Percentiles rank a stretch among this genome's conserved stretches.
Conservation (phyloP, 192 early-diverging fungal genomes). For the Backusella macrospora region DNA sequence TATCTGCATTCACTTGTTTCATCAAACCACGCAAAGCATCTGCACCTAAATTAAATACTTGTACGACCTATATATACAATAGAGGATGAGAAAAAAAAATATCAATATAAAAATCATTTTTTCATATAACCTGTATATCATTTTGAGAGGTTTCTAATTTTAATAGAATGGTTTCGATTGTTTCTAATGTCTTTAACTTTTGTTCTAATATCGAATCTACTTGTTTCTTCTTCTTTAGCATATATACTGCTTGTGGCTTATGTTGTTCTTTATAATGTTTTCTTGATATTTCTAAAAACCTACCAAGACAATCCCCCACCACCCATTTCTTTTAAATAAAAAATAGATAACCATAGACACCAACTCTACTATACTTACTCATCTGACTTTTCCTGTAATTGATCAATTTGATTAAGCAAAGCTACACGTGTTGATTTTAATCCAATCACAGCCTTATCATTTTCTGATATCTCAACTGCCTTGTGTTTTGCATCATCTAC, state of each 20-base stretch:
- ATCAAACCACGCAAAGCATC: conserved; percentile 56
- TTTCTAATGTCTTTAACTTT: conserved; percentile 58
- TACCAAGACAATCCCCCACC: neutral
- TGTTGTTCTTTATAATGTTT: conserved; percentile 39
- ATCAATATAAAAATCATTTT: conserved; percentile 10
- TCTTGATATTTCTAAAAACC: conserved; percentile 23
- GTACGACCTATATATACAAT: conserved; percentile 47
- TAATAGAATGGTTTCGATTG: conserved; percentile 60
- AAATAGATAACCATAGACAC: neutral
- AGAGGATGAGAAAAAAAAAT: conserved; percentile 11
- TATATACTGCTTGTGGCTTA: conserved; percentile 55
- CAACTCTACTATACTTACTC: conserved; percentile 44
- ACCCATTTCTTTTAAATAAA: neutral
- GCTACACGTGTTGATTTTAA: conserved; percentile 54
- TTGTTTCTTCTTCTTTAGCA: conserved; percentile 56
- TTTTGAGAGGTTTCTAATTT: conserved; percentile 66
- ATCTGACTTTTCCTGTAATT: conserved; percentile 57
- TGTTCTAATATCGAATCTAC: conserved; percentile 58
- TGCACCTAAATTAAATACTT: conserved; percentile 63
- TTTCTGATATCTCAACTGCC: conserved; percentile 46
- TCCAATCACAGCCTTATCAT: conserved; percentile 61
- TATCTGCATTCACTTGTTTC: conserved; percentile 48
- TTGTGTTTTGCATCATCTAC: neutral
- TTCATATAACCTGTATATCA: conserved; percentile 53
- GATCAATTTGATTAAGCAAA: conserved; percentile 57